phyloP scores from a whole-genome alignment of 2,329 filamentous ascomycete species.

The Paecilomyces sp. region DNA sequence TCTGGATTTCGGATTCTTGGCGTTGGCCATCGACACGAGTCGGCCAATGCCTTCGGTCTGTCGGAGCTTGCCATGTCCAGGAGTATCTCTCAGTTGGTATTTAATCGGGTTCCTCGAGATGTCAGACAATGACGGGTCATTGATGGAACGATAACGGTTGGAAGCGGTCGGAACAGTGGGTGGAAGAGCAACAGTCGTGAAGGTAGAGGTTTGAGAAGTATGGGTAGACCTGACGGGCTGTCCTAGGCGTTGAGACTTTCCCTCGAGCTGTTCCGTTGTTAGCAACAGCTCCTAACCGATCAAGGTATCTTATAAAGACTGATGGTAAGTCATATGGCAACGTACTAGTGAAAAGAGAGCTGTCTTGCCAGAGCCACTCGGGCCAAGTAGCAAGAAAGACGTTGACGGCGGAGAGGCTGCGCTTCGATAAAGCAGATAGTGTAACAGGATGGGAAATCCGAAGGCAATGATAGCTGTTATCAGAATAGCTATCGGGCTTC shows the following conservation, averaged over 20 bases:
- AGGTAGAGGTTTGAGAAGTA: conserved; percentile 55
- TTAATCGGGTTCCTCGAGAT: conserved; percentile 25
- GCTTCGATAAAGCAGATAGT: conserved; percentile 63
- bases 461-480: conserved; percentile 66
- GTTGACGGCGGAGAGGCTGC: conserved; percentile 56
- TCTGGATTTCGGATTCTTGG: conserved; percentile 27
- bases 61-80: conserved; percentile 91
- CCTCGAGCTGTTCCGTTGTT: conserved; percentile 30
- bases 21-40: conserved; percentile 22
- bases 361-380: conserved; percentile 80
- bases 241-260: conserved; percentile 33
- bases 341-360: conserved; percentile 69
- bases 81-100: conserved; percentile 60
- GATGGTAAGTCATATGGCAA: neutral
- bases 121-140: conserved; percentile 60
- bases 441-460: conserved; percentile 67
- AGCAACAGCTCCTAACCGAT: conserved; percentile 1
- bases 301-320: neutral
- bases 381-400: conserved; percentile 74
- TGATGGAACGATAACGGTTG: conserved; percentile 57
- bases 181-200: conserved; percentile 51
- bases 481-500: conserved; percentile 45
- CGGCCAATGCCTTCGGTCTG: conserved; percentile 45
- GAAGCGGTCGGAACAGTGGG: conserved; percentile 46
- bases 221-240: conserved; percentile 42